Evolutionary conservation across 768 basidiomycete genomes (phyloP), one percentile per base, ranked within the genome.

Genomic region (Auriscalpium orientale): DNA sequence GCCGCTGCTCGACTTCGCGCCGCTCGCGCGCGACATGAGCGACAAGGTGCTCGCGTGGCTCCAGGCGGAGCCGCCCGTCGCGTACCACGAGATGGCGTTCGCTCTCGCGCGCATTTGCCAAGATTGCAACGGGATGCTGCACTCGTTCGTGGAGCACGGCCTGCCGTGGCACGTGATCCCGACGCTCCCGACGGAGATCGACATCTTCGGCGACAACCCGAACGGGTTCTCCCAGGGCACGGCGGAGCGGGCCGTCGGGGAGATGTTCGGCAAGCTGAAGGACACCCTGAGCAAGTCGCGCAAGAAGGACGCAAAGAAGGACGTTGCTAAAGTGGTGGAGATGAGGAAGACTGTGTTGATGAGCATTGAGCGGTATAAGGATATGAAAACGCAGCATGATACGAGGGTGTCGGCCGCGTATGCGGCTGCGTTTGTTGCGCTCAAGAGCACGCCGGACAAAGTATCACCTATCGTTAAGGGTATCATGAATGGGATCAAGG

Each of bases 401-500:
- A 81, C 83, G 20, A 88, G 93, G 44, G 87, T 98, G 18, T 85
- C 84, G 2, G 91, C 97, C 8, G 84, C 92, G 0, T 88, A 97
- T 64, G 92, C 95, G 8, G 87, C 91, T 2, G 92, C 95, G 0
- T 87, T 94, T 61, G 87, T 99, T 12, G 87, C 93, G 8, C 83
- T 98, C 60, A 79, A 81, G 66, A 83, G 83, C 36, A 84, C 91
- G 11, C 95, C 97, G 0, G 84, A 92, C 58, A 98, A 97, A 72
- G 85, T 98, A 59, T 95, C 91, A 63, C 95, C 97, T 0, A 84
- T 99, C 49, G 93, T 99, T 46, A 94, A 95, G 68, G 92, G 91
- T 21, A 85, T 98, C 55, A 98, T 98, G 89, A 95, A 93, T 56
- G 91, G 94, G 21, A 87, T 98, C 75, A 98, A 97, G 83, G 95